A percentile compares a stretch with the other conserved stretches of the same genome.
phyloP scores from a whole-genome alignment of 768 basidiomycete species.

The Collybia nuda region DNA sequence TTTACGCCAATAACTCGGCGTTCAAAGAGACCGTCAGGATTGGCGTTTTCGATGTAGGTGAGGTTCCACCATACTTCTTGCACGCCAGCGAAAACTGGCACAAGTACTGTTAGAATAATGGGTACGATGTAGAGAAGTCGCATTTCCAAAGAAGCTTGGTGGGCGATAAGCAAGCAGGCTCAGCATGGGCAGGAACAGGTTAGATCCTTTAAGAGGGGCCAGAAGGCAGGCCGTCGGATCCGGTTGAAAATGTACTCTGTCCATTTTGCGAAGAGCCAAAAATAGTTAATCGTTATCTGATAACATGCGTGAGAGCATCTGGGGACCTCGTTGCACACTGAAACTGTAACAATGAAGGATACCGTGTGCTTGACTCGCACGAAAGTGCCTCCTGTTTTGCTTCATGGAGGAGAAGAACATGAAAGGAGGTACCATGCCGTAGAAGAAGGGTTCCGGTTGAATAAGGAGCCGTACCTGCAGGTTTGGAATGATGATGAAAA shows the following conservation, averaged over 20 bases:
- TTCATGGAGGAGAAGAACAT: background rate
- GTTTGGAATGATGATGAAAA: too few relatives aligned
- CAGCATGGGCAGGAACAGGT: constrained; percentile 4
- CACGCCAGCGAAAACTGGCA: constrained; percentile 57
- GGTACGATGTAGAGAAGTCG: constrained; percentile 20
- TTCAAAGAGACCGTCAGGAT: constrained; percentile 79
- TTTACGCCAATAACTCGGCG: constrained; percentile 88
- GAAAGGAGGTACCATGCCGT: background rate
- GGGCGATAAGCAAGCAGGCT: constrained; percentile 11
- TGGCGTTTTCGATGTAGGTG: constrained; percentile 75
- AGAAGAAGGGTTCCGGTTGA: too few relatives aligned
- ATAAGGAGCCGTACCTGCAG: too few relatives aligned
- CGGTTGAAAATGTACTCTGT: background rate
- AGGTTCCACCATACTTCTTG: constrained; percentile 90
- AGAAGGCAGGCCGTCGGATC: background rate
- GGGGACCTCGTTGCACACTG: background rate
- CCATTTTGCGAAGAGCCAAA: background rate
- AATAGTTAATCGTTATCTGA: constrained; percentile 16
- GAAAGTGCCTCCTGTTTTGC: background rate
- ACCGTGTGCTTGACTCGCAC: background rate
- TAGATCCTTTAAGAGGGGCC: background rate
- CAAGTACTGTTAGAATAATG: constrained; percentile 28
- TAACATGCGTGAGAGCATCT: constrained; percentile 10
- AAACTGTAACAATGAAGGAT: background rate
- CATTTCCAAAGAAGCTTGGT: constrained; percentile 16